Percentiles rank a stretch among this genome's conserved stretches.
These are phyloP conservation scores for Uronychia binucleata DNA, from an alignment of 73 alveolate species.

Conservation along the genomic window DNA sequence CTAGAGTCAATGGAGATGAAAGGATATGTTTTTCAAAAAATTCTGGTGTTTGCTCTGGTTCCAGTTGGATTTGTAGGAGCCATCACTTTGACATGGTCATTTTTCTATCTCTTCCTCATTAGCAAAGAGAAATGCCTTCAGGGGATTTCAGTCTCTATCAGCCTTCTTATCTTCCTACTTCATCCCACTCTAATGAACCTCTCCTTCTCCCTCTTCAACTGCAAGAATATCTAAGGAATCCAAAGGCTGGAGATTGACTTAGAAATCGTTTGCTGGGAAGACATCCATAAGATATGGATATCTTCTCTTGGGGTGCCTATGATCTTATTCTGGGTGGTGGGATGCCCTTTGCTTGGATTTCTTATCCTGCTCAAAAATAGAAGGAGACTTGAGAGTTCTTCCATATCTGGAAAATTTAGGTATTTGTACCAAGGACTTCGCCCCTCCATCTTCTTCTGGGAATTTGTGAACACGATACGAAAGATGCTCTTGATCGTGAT, in stretches of 20 bases:
- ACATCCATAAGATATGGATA: not conserved
- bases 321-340: slow-evolving; percentile 5
- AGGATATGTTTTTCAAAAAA: too few species aligned
- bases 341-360: not conserved
- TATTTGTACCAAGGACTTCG: not conserved
- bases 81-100: not conserved
- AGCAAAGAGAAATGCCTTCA: not conserved
- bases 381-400: not conserved
- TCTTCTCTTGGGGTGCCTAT: slow-evolving; percentile 3
- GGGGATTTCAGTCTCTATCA: not conserved
- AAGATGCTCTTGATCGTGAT: not conserved
- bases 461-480: slow-evolving; percentile 1
- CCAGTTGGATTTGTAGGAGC: not conserved
- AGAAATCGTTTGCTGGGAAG: not conserved
- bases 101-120: not conserved
- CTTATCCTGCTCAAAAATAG: not conserved
- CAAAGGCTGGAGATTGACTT: not conserved
- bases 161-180: not conserved
- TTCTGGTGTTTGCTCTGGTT: too few species aligned
- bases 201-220: not conserved
- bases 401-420: not conserved
- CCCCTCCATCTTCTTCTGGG: not conserved
- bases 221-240: not conserved
- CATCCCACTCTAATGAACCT: not conserved
- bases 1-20: too few species aligned